phyloP scores from a whole-genome alignment of 2,329 filamentous ascomycete species.

The Ceratocystis diversiconidia region DNA sequence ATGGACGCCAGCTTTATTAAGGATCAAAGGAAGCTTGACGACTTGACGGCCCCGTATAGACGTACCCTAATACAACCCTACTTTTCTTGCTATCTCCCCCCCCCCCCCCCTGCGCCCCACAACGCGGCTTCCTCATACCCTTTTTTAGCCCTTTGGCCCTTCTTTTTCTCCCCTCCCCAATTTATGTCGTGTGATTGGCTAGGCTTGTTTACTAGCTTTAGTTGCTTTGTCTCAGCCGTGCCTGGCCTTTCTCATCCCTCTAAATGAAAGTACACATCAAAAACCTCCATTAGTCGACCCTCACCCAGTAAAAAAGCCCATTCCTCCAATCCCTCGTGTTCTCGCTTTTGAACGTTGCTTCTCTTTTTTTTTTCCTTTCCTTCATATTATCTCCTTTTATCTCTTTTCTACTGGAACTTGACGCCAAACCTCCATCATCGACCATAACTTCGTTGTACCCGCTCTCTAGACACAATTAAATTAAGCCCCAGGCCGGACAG shows the following conservation, averaged over 20 bases:
- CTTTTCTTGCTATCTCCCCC: neutral
- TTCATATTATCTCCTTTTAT: neutral
- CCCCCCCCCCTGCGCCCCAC: neutral
- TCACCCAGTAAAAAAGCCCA: neutral
- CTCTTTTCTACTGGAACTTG: neutral
- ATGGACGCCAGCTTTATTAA: neutral
- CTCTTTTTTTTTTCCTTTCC: neutral
- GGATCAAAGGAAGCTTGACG: neutral
- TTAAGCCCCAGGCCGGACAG: neutral
- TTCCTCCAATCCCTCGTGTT: conserved; percentile 9
- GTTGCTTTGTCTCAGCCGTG: conserved; percentile 14
- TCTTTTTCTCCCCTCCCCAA: neutral
- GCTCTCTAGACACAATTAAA: neutral
- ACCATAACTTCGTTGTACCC: neutral
- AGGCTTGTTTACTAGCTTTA: conserved; percentile 14
- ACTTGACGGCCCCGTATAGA: neutral
- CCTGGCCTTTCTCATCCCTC: conserved; percentile 12
- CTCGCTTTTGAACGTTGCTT: neutral
- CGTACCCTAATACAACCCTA: neutral
- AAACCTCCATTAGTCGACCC: neutral
- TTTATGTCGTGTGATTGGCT: conserved; percentile 8
- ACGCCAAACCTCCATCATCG: neutral
- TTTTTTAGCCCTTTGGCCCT: neutral
- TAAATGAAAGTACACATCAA: conserved; percentile 9
- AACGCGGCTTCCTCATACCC: neutral